Base-by-base conservation (phyloP, 2,329 filamentous ascomycete species). In the Ilyonectria sp. region DNA sequence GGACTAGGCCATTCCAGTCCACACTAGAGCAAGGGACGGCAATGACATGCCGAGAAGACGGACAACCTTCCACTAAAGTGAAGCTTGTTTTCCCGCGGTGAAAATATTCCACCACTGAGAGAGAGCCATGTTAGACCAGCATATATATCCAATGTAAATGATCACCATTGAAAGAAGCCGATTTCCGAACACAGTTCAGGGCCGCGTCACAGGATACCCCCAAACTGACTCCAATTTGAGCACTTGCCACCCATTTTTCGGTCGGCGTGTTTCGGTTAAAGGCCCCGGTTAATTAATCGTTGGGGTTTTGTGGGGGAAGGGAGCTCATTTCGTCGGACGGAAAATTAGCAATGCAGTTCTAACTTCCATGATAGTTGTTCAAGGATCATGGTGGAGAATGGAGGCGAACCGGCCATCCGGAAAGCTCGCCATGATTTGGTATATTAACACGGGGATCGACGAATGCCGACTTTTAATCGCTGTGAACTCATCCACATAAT, bases 141-240 rank as follows among this genome's bases (percentile, higher is more conserved):
- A 21, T 23, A 21, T 46, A 21, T 21, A 15, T 46, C 40, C 23
- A 23, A 3, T 46, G 26, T 26, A 46, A 21, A 46, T 21, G 44
- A 46, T 46, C 44, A 13, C 44, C 21, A 46, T 46, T 11, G 44
- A 46, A 46, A 46, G 44, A 46, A 46, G 44, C 44, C 44, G 44
- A 19, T 46, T 46, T 23, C 44, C 44, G n/a, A 46, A 11, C 19
- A 46, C 23, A 21, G 19, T 10, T 46, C n/a, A 46, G 10, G 40
- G 44, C 44, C 44, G 19, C 44, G 44, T 46, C 44, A 46, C 23
- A 23, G 8, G 9, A 46, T 7, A 13, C 44, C 19, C 44, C 44
- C 44, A 40, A 40, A 40, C 37, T 40, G 2, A 15, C 37, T 17
- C 37, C 37, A 40, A 17, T 6, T 40, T 40, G 13, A 40, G 13